A percentile compares a stretch with the other conserved stretches of the same genome.
These are phyloP conservation scores for Paraphaeosphaeria sporulosa DNA, from an alignment of 2,329 filamentous ascomycete genomes.

Conservation along the genomic window DNA sequence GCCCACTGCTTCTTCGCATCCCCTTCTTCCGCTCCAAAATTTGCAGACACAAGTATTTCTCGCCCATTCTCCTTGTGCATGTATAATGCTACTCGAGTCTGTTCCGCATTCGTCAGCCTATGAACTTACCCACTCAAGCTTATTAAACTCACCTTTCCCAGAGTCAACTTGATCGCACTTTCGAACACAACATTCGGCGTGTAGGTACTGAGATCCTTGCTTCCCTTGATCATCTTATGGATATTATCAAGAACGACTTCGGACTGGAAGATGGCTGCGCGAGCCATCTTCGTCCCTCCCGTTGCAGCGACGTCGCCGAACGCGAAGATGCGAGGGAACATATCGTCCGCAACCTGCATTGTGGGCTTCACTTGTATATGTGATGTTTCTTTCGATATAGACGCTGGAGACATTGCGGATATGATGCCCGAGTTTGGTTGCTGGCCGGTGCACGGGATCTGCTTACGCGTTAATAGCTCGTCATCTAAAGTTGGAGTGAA, in stretches of 20 bases:
- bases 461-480: constrained; percentile 1
- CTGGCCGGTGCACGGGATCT: constrained; percentile 69
- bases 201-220: constrained; percentile 13
- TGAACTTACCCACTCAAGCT: not conserved
- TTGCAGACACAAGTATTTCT: constrained; percentile 13
- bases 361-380: constrained; percentile 64
- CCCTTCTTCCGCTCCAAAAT: constrained; percentile 14
- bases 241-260: constrained; percentile 64
- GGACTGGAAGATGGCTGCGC: constrained; percentile 63
- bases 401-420: constrained; percentile 51
- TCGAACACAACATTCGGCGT: constrained; percentile 23
- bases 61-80: constrained; percentile 12
- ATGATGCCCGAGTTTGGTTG: constrained; percentile 63
- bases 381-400: constrained; percentile 55
- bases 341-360: constrained; percentile 62
- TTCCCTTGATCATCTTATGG: constrained; percentile 51
- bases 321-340: constrained; percentile 63
- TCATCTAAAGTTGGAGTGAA: not conserved
- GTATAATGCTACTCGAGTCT: constrained; percentile 11
- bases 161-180: constrained; percentile 29
- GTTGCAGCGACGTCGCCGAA: constrained; percentile 69
- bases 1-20: constrained; percentile 19
- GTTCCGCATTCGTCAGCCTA: not conserved
- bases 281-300: constrained; percentile 61
- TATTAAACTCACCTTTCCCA: constrained; percentile 24